phyloP scores from a whole-genome alignment of 345 rosid species.

The Clarkia xantiana region DNA sequence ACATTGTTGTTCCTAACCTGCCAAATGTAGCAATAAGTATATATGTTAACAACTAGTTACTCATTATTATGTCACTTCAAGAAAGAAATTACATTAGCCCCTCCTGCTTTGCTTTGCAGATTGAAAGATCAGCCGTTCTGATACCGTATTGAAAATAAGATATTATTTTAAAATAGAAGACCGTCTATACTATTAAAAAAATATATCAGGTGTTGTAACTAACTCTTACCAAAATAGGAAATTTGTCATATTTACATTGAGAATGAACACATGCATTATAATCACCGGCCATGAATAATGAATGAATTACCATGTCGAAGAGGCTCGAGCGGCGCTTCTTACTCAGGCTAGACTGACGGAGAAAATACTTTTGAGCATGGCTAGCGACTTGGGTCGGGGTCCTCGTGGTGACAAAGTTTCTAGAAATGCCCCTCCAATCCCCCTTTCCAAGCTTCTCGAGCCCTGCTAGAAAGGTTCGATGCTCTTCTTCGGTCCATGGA shows the following conservation, averaged over 20 bases:
- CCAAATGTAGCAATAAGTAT: not conserved
- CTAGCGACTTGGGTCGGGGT: slow-evolving; percentile 71
- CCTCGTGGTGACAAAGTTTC: slow-evolving; percentile 42
- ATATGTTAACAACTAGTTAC: too few species aligned
- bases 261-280: not conserved
- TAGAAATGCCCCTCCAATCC: slow-evolving; percentile 68
- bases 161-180: too few species aligned
- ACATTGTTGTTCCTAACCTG: not conserved
- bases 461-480: slow-evolving; percentile 33
- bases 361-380: slow-evolving; percentile 64
- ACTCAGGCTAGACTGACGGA: slow-evolving; percentile 27
- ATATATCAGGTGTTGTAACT: too few species aligned
- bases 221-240: not conserved
- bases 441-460: slow-evolving; percentile 55
- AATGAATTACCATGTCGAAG: slow-evolving; percentile 33
- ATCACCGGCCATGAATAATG: not conserved
- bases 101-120: too few species aligned
- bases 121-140: too few species aligned
- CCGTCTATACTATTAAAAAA: too few species aligned
- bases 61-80: too few species aligned
- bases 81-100: too few species aligned
- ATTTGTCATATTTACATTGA: not conserved
- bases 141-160: too few species aligned
- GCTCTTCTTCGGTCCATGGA: slow-evolving; percentile 71
- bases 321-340: slow-evolving; percentile 55